These are phyloP conservation scores for Tranzscheliella williamsii DNA, from an alignment of 1,284 basidiomycete species.

Conservation along the genomic window DNA sequence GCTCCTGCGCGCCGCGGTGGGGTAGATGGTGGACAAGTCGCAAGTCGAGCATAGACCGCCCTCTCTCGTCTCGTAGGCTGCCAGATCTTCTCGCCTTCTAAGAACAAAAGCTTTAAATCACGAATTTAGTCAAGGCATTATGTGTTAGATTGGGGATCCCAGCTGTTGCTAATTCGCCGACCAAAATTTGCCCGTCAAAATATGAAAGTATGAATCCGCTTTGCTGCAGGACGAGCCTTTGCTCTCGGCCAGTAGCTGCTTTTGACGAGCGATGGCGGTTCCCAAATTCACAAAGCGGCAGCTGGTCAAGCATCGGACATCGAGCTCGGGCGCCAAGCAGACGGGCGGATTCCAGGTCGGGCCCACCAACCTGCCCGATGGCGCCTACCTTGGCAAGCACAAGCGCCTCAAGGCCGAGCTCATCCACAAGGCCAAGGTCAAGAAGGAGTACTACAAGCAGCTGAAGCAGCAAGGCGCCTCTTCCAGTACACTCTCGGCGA, in stretches of 20 bases:
- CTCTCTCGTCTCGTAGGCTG: too few relatives aligned
- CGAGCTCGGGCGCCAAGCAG: conserved; percentile 12
- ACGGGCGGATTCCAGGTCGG: conserved; percentile 57
- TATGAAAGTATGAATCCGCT: background rate
- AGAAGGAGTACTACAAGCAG: conserved; percentile 64
- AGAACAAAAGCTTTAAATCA: too few relatives aligned
- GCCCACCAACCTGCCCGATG: conserved; percentile 53
- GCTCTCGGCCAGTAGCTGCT: background rate
- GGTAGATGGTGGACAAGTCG: too few relatives aligned
- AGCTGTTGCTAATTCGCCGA: too few relatives aligned
- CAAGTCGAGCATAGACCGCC: too few relatives aligned
- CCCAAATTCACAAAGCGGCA: conserved; percentile 39
- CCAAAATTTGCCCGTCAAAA: too few relatives aligned
- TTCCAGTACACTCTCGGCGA: conserved; percentile 1
- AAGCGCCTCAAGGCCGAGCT: conserved; percentile 65
- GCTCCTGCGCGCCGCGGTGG: too few relatives aligned
- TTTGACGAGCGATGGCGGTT: conserved; percentile 5
- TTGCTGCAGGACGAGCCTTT: background rate
- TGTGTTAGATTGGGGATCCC: too few relatives aligned
- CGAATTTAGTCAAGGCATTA: too few relatives aligned
- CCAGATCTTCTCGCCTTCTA: too few relatives aligned
- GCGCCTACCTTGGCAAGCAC: conserved; percentile 61
- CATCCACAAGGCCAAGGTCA: conserved; percentile 65
- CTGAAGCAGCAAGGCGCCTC: conserved; percentile 59
- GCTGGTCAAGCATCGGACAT: conserved; percentile 50